Percentiles rank a stretch among this genome's conserved stretches.
phyloP scores from a whole-genome alignment of 305 asterid genomes.

The Fraxinus platypoda region DNA sequence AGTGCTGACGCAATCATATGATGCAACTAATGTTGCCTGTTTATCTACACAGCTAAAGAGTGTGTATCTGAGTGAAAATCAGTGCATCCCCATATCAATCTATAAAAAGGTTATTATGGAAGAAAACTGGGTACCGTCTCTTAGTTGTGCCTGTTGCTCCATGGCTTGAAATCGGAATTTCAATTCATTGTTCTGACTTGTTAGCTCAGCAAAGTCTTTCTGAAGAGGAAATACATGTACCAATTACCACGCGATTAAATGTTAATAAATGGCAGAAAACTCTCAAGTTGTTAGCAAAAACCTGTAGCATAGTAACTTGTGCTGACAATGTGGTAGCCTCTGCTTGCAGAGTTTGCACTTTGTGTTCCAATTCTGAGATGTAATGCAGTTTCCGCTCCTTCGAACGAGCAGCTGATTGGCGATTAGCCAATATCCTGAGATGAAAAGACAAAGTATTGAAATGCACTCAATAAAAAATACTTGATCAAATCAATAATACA shows the following conservation, averaged over 20 bases:
- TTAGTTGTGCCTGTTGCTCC: constrained; percentile 82
- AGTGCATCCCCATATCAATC: not conserved
- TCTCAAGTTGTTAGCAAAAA: constrained; percentile 18
- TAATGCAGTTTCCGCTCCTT: constrained; percentile 85
- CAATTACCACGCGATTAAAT: not conserved
- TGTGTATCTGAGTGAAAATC: not conserved
- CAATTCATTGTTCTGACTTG: constrained; percentile 75
- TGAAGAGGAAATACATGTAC: constrained; percentile 30
- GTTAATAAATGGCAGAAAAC: constrained; percentile 7
- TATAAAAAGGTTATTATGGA: constrained; percentile 12
- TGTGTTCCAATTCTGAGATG: constrained; percentile 89
- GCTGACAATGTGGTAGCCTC: constrained; percentile 74
- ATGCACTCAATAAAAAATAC: not conserved
- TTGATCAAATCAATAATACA: not conserved
- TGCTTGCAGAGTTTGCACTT: constrained; percentile 76
- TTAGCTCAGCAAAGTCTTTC: constrained; percentile 59
- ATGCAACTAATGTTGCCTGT: not conserved
- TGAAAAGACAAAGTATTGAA: not conserved
- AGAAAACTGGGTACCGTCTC: constrained; percentile 58
- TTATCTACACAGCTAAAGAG: not conserved
- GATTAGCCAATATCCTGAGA: constrained; percentile 78
- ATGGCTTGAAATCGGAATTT: constrained; percentile 78
- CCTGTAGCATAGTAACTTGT: constrained; percentile 69
- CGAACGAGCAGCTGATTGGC: constrained; percentile 93
- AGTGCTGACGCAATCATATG: not conserved